Conservation (phyloP, 2,329 filamentous ascomycete species). For the Paecilomyces sp. region DNA sequence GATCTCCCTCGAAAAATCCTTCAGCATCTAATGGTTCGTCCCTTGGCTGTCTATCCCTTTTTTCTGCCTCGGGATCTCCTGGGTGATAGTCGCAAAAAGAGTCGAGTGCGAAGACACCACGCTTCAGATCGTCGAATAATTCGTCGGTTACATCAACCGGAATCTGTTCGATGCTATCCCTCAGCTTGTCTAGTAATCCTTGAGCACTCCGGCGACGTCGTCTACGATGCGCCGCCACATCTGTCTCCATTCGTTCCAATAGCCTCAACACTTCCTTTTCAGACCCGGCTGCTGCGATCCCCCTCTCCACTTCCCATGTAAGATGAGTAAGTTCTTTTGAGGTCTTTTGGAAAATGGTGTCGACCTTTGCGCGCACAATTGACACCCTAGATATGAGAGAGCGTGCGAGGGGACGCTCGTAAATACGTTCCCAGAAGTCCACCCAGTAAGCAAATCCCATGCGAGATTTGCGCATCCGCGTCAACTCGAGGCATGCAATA, state of each 20-base stretch:
- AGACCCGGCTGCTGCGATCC: constrained; percentile 10
- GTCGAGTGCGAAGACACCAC: constrained; percentile 22
- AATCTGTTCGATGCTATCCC: constrained; percentile 17
- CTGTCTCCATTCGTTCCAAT: constrained; percentile 18
- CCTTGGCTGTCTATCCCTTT: constrained; percentile 11
- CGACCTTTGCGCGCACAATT: constrained; percentile 12
- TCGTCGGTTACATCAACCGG: constrained; percentile 20
- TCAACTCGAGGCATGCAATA: constrained; percentile 20
- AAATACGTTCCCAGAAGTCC: constrained; percentile 21
- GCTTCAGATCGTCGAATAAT: constrained; percentile 23
- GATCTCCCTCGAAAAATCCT: constrained; percentile 5
- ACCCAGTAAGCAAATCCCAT: constrained; percentile 20
- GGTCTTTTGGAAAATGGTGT: constrained; percentile 17
- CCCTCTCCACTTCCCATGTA: constrained; percentile 12
- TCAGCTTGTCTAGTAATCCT: constrained; percentile 15
- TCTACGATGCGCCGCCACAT: constrained; percentile 13
- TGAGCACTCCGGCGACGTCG: constrained; percentile 16
- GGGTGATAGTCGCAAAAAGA: constrained; percentile 23
- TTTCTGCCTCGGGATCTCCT: constrained; percentile 18
- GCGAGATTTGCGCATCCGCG: constrained; percentile 22
- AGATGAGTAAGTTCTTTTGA: constrained; percentile 17
- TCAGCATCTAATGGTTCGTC: constrained; percentile 1
- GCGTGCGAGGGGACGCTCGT: constrained; percentile 12
- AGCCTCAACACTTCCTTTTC: constrained; percentile 14
- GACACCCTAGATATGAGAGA: constrained; percentile 9